Evolutionary conservation across 257 asterid species (phyloP).

Genomic region (Nicotiana paniculata): DNA sequence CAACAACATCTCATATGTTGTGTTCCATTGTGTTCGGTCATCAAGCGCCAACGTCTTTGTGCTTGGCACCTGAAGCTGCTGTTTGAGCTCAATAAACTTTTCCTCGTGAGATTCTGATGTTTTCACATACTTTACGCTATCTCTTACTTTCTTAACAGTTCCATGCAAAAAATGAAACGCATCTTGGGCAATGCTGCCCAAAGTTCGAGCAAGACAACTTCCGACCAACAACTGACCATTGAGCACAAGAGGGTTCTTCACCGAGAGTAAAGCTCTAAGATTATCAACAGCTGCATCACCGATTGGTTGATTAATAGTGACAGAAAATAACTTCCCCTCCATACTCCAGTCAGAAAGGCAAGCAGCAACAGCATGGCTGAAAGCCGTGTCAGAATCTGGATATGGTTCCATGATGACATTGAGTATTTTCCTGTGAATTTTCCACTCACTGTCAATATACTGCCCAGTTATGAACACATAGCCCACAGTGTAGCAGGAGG

Average conservation of each 20-base stretch:
- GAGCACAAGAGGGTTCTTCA: constrained; percentile 72
- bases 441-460: constrained; percentile 85
- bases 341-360: constrained; percentile 87
- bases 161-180: constrained; percentile 43
- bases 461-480: constrained; percentile 77
- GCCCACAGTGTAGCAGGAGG: constrained; percentile 54
- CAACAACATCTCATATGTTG: constrained; percentile 82
- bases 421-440: constrained; percentile 76
- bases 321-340: constrained; percentile 81
- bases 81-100: constrained; percentile 70
- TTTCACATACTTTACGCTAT: constrained; percentile 83
- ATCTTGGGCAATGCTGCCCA: constrained; percentile 62
- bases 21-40: constrained; percentile 78
- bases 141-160: constrained; percentile 66
- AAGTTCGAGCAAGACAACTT: constrained; percentile 72
- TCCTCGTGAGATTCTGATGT: constrained; percentile 81
- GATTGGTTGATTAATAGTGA: constrained; percentile 59
- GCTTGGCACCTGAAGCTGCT: constrained; percentile 89
- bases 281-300: constrained; percentile 56
- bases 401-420: constrained; percentile 84
- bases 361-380: constrained; percentile 84
- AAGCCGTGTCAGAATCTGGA: constrained; percentile 79
- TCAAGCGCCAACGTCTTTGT: constrained; percentile 63
- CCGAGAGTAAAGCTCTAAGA: constrained; percentile 72
- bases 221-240: constrained; percentile 73